These are phyloP conservation scores for Craterostigma plantagineum DNA, from an alignment of 257 asterid genomes.

Conservation along the genomic window DNA sequence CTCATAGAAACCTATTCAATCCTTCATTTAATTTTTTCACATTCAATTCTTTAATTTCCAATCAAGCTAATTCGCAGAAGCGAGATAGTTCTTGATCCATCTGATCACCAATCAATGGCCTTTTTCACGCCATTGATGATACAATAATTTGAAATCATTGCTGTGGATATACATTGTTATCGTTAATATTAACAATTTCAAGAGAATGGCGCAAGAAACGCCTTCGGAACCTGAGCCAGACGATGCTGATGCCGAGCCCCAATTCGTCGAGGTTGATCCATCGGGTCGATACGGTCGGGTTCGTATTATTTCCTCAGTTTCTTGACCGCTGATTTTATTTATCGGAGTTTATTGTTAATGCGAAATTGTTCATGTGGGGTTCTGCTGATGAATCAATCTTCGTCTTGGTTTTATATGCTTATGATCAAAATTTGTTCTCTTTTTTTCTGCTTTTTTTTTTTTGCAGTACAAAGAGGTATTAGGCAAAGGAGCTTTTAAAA, in stretches of 20 bases:
- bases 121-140: too few species aligned
- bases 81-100: too few species aligned
- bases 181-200: too few species aligned
- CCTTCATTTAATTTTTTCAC: too few species aligned
- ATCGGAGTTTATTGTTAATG: background rate
- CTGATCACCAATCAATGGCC: too few species aligned
- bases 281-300: constrained; percentile 96
- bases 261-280: constrained; percentile 88
- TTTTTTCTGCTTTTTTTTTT: constrained; percentile 14
- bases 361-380: constrained; percentile 5
- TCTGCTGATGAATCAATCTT: constrained; percentile 5
- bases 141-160: too few species aligned
- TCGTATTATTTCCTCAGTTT: constrained; percentile 12
- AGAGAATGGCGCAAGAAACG: constrained; percentile 54
- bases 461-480: constrained; percentile 85
- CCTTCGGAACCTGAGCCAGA: constrained; percentile 59
- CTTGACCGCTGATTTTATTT: background rate
- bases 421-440: too few species aligned
- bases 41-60: too few species aligned
- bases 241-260: constrained; percentile 61
- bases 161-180: too few species aligned
- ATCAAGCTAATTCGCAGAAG: too few species aligned
- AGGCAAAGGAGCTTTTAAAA: constrained; percentile 97
- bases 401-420: constrained; percentile 6
- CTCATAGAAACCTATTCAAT: too few species aligned